These are phyloP conservation scores for Blastocystis sp. DNA, from an alignment of 352 stramenopile species.

Conservation along the genomic window DNA sequence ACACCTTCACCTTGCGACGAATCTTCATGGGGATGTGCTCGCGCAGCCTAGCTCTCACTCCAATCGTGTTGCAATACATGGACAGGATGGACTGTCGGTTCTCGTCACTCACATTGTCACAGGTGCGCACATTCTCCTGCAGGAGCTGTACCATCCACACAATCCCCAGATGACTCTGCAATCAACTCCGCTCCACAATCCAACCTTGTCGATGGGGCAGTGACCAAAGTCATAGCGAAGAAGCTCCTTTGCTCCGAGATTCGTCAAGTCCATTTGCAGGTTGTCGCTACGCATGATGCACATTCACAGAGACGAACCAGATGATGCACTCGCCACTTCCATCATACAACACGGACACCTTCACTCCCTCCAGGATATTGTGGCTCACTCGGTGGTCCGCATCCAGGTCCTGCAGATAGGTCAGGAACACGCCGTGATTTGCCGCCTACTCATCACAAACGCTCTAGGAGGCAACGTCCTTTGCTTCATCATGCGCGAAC, in stretches of 20 bases:
- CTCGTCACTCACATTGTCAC: neutral
- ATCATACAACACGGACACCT: constrained; percentile 27
- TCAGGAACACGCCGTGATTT: neutral
- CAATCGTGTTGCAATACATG: neutral
- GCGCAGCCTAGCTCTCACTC: constrained; percentile 14
- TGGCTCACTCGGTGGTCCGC: constrained; percentile 35
- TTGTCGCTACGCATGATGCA: constrained; percentile 1
- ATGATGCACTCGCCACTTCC: constrained; percentile 15
- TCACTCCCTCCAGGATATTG: constrained; percentile 21
- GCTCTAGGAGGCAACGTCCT: neutral
- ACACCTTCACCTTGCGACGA: constrained; percentile 29
- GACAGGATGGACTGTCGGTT: neutral
- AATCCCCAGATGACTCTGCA: constrained; percentile 14
- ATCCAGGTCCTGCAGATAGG: constrained; percentile 21
- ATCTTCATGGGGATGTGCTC: constrained; percentile 10
- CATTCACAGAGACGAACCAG: neutral
- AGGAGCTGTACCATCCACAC: constrained; percentile 55
- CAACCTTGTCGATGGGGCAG: constrained; percentile 37
- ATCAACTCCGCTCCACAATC: neutral
- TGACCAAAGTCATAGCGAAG: constrained; percentile 56
- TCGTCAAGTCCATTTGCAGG: constrained; percentile 48
- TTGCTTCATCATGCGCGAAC: neutral
- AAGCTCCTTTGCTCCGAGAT: constrained; percentile 55
- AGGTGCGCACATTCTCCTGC: neutral
- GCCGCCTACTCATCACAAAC: neutral